These are phyloP conservation scores for Clonostachys sp. DNA, from an alignment of 2,329 filamentous ascomycete species.

Conservation along the genomic window DNA sequence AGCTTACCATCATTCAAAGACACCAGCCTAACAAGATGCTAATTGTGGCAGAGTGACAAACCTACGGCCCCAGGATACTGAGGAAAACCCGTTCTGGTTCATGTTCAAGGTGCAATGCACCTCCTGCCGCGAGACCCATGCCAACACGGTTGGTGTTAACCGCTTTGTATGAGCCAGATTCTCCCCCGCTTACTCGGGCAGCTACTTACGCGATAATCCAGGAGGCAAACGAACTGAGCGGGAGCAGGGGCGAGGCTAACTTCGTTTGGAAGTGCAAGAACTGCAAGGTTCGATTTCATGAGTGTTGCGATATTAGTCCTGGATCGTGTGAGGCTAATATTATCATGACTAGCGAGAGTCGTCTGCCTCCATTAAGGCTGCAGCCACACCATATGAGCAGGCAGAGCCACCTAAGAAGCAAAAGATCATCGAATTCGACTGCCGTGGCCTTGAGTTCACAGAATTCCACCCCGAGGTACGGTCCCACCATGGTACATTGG, in stretches of 20 bases:
- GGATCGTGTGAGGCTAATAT: neutral
- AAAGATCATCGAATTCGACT: slow-evolving; percentile 88
- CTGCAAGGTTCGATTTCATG: slow-evolving; percentile 71
- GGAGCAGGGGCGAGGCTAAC: slow-evolving; percentile 92
- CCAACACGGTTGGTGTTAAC: slow-evolving; percentile 80
- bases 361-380: slow-evolving; percentile 75
- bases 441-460: slow-evolving; percentile 85
- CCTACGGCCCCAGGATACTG: slow-evolving; percentile 77
- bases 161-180: slow-evolving; percentile 64
- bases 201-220: slow-evolving; percentile 25
- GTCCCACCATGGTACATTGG: neutral
- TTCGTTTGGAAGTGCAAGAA: slow-evolving; percentile 99
- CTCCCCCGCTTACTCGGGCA: neutral
- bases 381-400: slow-evolving; percentile 68
- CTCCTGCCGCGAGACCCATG: slow-evolving; percentile 88
- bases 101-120: slow-evolving; percentile 98
- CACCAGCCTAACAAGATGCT: neutral
- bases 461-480: slow-evolving; percentile 85
- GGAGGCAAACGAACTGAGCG: slow-evolving; percentile 88
- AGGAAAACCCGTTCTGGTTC: slow-evolving; percentile 86
- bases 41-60: slow-evolving; percentile 69
- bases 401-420: slow-evolving; percentile 68
- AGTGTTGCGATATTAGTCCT: neutral
- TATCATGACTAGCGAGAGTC: slow-evolving; percentile 62
- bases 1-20: neutral